Conservation (phyloP, 2,329 filamentous ascomycete genomes). For the Pseudophaeomoniella oleicola region DNA sequence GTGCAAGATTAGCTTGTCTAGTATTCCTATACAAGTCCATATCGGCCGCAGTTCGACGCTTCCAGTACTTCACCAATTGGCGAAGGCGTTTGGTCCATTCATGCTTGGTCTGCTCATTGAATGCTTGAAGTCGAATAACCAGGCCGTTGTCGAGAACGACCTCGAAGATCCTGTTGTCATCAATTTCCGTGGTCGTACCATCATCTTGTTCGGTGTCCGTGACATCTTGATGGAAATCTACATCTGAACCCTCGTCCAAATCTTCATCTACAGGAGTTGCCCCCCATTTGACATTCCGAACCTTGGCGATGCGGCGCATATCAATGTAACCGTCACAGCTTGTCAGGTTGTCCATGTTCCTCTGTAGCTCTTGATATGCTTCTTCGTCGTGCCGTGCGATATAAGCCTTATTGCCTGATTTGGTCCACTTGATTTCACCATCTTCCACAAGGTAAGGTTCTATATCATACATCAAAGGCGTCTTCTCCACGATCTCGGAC, state of each 20-base stretch:
- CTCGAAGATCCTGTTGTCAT: conserved; percentile 46
- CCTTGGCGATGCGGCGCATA: conserved; percentile 39
- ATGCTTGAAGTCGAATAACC: conserved; percentile 45
- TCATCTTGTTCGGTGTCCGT: conserved; percentile 34
- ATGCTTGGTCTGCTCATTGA: conserved; percentile 39
- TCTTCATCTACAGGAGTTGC: conserved; percentile 37
- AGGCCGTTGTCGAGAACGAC: conserved; percentile 47
- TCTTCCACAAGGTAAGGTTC: conserved; percentile 45
- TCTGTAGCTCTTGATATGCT: conserved; percentile 42
- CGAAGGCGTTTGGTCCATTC: conserved; percentile 48
- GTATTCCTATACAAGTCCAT: conserved; percentile 42
- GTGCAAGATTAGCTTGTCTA: conserved; percentile 41
- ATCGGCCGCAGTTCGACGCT: conserved; percentile 38
- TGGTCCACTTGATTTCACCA: conserved; percentile 42
- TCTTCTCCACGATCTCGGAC: conserved; percentile 38
- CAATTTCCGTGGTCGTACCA: conserved; percentile 36
- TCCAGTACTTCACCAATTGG: conserved; percentile 48
- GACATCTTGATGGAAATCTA: conserved; percentile 38
- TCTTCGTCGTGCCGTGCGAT: conserved; percentile 40
- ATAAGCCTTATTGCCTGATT: conserved; percentile 28
- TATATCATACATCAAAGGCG: conserved; percentile 47
- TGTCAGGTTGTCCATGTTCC: conserved; percentile 43
- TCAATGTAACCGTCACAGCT: conserved; percentile 52
- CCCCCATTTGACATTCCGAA: conserved; percentile 40
- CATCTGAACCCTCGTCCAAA: conserved; percentile 36